phyloP scores from a whole-genome alignment of 805 yeast genomes.

The Lachancea kluyveri region DNA sequence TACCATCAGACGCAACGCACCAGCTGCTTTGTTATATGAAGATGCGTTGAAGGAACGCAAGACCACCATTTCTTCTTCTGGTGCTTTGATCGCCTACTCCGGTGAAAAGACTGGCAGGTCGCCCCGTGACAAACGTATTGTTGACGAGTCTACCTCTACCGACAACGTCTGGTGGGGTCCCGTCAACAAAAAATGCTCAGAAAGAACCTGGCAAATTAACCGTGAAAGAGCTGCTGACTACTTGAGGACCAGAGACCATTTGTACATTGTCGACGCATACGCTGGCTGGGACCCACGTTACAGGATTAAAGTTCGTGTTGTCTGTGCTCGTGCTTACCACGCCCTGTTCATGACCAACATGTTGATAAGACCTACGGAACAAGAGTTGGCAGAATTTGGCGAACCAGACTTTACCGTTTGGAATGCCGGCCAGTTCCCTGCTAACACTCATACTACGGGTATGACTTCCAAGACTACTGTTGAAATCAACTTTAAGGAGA shows the following conservation, averaged over 20 bases:
- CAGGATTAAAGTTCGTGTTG: conserved; percentile 91
- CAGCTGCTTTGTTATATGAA: conserved; percentile 88
- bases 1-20: conserved; percentile 78
- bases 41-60: conserved; percentile 89
- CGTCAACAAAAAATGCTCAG: conserved; percentile 90
- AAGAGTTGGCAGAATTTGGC: conserved; percentile 84
- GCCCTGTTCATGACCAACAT: conserved; percentile 97
- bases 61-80: conserved; percentile 85
- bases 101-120: conserved; percentile 97
- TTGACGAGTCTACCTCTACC: conserved; percentile 82
- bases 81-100: conserved; percentile 93
- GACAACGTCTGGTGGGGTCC: conserved; percentile 99
- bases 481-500: conserved; percentile 91
- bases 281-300: conserved; percentile 99
- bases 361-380: conserved; percentile 91
- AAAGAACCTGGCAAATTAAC: conserved; percentile 90
- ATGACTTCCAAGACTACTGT: conserved; percentile 96
- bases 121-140: conserved; percentile 96
- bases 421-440: conserved; percentile 99
- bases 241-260: conserved; percentile 89
- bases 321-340: conserved; percentile 98
- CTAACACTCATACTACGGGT: conserved; percentile 91
- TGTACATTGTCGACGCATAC: conserved; percentile 91
- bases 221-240: conserved; percentile 96
- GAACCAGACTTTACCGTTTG: conserved; percentile 97